Base-by-base conservation (phyloP, 2,329 filamentous ascomycete genomes). In the Aciculosporium take region DNA sequence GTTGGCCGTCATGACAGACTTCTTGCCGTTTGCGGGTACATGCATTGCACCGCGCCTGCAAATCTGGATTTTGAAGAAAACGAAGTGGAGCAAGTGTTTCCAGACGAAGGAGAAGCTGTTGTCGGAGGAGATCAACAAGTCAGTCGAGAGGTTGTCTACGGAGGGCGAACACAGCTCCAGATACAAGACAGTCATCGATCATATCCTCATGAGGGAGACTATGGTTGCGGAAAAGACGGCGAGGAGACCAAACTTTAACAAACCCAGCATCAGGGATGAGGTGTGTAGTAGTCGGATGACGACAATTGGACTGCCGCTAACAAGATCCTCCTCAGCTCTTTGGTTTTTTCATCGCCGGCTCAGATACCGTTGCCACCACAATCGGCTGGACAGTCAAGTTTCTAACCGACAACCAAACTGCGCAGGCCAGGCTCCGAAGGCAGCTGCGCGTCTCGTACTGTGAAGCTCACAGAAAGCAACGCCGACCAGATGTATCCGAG, bases 191-290 rank as follows among this genome's bases (percentile, higher is more conserved):
- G 31, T 35, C 5, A 13, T 29, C 25, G 23, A 28, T 8, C 13
- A 40, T 40, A 7, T 29, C 10, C 24, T 34, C 8, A 24, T 15
- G 18, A 29, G 34, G n/a, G 40, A 42, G 24, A 21, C 10, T 13
- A 28, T 39, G 1, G 44, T 52, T 0, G 58, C 61, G 0, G 42
- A 52, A 29, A 63, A 60, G 21, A 51, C 50, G 10, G 53, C 48
- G 0, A 48, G 57, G 3, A 30, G 44, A 13, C 57, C 58, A 0
- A 39, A 55, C 9, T 60, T 61, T 21, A 41, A 55, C 32, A 56
- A 52, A 1, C 40, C 46, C 7, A 48, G 44, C 1, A 57, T 63
- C n/a, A 48, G 49, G 24, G 57, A 60, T 41, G 60, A 64, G 49
- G 55, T 50, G 34, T 15, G 28, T 29, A 13, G 7, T 6, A 23